Evolutionary conservation across 192 early-diverging fungal species (phyloP).

Genomic region (Coemansia aciculifera): DNA sequence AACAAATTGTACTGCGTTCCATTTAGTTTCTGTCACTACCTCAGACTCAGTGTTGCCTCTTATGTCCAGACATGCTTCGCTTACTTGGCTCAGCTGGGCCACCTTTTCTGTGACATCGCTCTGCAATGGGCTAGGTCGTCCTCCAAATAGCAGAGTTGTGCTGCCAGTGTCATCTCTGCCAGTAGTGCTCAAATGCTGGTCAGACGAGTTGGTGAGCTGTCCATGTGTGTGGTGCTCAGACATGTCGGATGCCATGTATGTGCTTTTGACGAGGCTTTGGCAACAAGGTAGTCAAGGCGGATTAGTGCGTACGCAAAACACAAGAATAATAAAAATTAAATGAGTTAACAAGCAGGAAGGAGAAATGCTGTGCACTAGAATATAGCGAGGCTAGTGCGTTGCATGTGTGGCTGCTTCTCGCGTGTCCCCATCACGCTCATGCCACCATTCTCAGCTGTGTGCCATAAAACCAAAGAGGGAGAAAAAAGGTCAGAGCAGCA

Average conservation of each 20-base stretch:
- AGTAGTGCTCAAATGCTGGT: neutral
- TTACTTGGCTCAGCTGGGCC: neutral
- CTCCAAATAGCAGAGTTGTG: neutral
- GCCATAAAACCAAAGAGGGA: neutral
- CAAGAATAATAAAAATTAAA: neutral
- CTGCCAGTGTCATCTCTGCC: neutral
- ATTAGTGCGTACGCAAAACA: neutral
- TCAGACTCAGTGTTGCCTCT: neutral
- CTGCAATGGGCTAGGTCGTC: neutral
- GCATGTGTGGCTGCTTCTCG: neutral
- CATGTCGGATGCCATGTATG: neutral
- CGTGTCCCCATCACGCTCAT: neutral
- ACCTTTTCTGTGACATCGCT: neutral
- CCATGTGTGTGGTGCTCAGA: neutral
- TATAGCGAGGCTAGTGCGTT: neutral
- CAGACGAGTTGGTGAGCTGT: neutral
- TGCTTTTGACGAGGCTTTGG: neutral
- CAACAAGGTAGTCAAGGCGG: neutral
- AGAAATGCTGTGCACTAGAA: neutral
- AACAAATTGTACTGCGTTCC: conserved; percentile 29
- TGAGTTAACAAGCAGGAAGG: neutral
- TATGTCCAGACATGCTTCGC: neutral
- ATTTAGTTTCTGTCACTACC: neutral
- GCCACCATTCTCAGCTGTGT: neutral
- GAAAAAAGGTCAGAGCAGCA: neutral